Percentiles rank a stretch among this genome's conserved stretches.
Conservation (phyloP, 139 green algal species). For the Volvox africanus region DNA sequence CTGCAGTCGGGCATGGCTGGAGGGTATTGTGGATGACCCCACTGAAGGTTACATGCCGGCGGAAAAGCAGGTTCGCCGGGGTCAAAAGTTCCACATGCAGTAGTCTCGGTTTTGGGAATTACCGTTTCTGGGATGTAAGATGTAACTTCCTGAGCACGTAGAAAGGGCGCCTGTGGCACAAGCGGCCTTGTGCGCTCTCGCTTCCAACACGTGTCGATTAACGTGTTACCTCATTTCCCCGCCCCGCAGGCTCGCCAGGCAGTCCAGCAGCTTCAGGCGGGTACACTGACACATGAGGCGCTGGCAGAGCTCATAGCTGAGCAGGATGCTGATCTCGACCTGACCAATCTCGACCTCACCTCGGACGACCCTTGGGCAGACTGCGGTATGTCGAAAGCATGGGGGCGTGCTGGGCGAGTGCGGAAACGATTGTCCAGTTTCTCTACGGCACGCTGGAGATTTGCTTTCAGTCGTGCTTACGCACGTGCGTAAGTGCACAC, state of each 20-base stretch:
- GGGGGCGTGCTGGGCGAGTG: not conserved
- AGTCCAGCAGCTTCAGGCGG: not conserved
- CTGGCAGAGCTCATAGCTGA: slow-evolving; percentile 9
- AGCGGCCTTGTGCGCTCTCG: not conserved
- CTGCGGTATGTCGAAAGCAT: not conserved
- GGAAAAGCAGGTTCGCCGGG: slow-evolving; percentile 31
- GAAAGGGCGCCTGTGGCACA: no score
- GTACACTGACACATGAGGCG: not conserved
- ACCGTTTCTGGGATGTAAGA: not conserved
- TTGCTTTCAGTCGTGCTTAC: not conserved
- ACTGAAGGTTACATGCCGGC: not conserved
- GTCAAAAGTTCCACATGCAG: not conserved
- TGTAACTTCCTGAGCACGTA: not conserved
- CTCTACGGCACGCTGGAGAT: not conserved
- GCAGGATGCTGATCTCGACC: not conserved
- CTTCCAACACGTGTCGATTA: not conserved
- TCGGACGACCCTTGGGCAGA: not conserved
- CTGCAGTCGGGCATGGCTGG: slow-evolving; percentile 51
- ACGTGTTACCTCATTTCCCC: no score
- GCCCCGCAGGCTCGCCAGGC: slow-evolving; percentile 15
- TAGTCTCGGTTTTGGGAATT: not conserved
- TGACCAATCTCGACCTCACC: not conserved
- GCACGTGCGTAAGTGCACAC: not conserved
- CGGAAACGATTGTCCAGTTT: not conserved
- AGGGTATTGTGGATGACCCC: slow-evolving; percentile 22